phyloP scores from a whole-genome alignment of 345 rosid genomes.

The Alliaria petiolata region DNA sequence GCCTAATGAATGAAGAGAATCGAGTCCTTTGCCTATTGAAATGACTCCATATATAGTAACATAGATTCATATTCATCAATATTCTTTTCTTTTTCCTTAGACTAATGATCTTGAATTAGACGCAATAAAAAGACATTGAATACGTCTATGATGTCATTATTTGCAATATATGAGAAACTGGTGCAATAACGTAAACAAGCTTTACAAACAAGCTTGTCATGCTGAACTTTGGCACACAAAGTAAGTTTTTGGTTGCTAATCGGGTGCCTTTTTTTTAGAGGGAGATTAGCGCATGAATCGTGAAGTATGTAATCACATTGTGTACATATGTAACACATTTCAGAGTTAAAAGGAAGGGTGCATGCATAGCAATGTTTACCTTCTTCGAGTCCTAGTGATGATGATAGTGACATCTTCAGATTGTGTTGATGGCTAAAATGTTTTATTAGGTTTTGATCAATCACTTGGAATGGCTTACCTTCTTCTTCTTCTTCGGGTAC shows the following conservation, averaged over 20 bases:
- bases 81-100: too few relatives aligned
- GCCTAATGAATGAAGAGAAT: not conserved
- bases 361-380: not conserved
- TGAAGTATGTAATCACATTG: slow-evolving; percentile 2
- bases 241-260: not conserved
- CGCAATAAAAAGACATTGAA: too few relatives aligned
- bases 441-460: not conserved
- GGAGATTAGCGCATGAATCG: not conserved
- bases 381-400: not conserved
- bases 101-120: too few relatives aligned
- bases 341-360: not conserved
- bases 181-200: not conserved
- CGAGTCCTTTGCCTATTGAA: too few relatives aligned
- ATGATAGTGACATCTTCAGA: not conserved
- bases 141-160: too few relatives aligned
- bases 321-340: not conserved
- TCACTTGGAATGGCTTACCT: not conserved
- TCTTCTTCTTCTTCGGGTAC: not conserved
- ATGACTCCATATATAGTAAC: too few relatives aligned
- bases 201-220: not conserved
- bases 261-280: not conserved
- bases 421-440: not conserved
- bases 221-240: not conserved
- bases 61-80: too few relatives aligned
- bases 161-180: not conserved